phyloP scores from a whole-genome alignment of 306 rosid genomes.

The Luffa acutangula region DNA sequence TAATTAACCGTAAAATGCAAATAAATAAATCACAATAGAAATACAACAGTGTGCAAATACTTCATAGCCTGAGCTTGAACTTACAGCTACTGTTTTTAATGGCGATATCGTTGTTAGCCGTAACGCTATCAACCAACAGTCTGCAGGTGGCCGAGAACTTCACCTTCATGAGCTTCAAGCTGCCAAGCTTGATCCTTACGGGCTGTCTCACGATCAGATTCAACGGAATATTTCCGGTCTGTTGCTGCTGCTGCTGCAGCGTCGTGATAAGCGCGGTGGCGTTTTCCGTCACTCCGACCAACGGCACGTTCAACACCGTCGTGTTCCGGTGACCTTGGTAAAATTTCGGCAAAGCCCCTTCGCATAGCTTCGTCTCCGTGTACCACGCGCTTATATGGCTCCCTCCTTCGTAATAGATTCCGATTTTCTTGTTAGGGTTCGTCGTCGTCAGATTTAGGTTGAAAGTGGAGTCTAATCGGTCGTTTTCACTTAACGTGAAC shows the following conservation, averaged over 20 bases:
- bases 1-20: background rate
- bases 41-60: no score
- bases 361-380: constrained; percentile 35
- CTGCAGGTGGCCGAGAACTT: constrained; percentile 58
- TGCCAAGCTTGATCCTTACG: constrained; percentile 67
- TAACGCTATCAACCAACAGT: constrained; percentile 38
- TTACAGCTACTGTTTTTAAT: constrained; percentile 53
- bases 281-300: constrained; percentile 42
- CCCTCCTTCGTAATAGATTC: constrained; percentile 73
- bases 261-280: constrained; percentile 17
- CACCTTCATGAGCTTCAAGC: constrained; percentile 57
- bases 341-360: constrained; percentile 71
- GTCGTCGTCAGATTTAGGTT: constrained; percentile 50
- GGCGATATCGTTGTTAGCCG: constrained; percentile 23
- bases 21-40: no score
- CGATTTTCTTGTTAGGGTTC: constrained; percentile 82
- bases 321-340: constrained; percentile 81
- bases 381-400: constrained; percentile 62
- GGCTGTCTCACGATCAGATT: constrained; percentile 53
- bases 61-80: constrained; percentile 43
- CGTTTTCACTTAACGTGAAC: constrained; percentile 15
- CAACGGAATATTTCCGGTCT: constrained; percentile 45
- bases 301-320: constrained; percentile 36
- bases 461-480: constrained; percentile 35
- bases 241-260: constrained; percentile 25